Evolutionary conservation across 305 asterid genomes (phyloP).

Genomic region (Caryopteris hybrid): DNA sequence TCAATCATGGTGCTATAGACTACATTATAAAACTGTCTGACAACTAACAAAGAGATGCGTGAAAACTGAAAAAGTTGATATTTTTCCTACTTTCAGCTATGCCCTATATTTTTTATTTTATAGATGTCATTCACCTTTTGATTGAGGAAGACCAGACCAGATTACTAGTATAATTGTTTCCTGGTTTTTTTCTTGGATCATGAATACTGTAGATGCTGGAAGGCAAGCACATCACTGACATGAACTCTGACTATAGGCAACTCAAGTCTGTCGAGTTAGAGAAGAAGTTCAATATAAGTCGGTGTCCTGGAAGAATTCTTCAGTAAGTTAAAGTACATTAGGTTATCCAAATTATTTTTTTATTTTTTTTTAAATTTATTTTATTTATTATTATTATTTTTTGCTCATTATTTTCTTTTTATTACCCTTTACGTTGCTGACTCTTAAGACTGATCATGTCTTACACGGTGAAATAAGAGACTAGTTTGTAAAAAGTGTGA

Average conservation of each 20-base stretch:
- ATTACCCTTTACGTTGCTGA: too few relatives aligned
- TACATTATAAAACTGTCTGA: background rate
- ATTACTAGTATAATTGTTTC: background rate
- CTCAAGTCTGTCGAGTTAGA: slow-evolving; percentile 46
- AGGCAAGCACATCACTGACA: slow-evolving; percentile 25
- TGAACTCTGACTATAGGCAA: slow-evolving; percentile 27
- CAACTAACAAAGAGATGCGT: background rate
- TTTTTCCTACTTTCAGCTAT: background rate
- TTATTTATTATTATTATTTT: too few relatives aligned
- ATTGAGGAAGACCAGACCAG: background rate
- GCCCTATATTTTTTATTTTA: background rate
- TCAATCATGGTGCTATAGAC: background rate
- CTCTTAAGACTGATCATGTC: background rate
- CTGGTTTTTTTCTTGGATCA: background rate
- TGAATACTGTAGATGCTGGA: slow-evolving; percentile 28
- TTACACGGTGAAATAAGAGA: background rate
- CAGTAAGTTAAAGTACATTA: slow-evolving; percentile 36
- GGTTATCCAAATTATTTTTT: background rate
- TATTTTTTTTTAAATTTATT: too few relatives aligned
- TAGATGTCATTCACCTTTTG: background rate
- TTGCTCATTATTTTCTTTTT: background rate
- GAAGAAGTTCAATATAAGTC: slow-evolving; percentile 39
- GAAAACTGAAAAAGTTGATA: background rate
- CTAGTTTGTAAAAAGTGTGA: background rate
- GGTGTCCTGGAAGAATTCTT: slow-evolving; percentile 46